Evolutionary conservation across 768 basidiomycete genomes (phyloP), one percentile per base, ranked within the genome.

Genomic region (Sporobolomyces roseus): DNA sequence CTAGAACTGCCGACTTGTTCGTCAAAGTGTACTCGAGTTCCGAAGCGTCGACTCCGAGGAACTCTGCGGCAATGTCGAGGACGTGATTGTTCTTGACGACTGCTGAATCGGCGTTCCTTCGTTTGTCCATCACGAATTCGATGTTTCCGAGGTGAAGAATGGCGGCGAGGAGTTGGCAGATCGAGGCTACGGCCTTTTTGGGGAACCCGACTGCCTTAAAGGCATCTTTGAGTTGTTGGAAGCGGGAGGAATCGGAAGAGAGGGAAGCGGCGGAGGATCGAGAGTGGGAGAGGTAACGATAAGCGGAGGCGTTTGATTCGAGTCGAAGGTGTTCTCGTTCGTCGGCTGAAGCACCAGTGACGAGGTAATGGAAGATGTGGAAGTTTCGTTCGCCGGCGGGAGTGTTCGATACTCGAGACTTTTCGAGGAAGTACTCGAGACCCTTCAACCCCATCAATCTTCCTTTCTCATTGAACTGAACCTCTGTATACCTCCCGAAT

Each of bases 81-180:
- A 87, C 79, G 59, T 96, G 92, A 8, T 81, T 82, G 74, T 97
- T 97, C 55, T 88, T 85, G 3, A 97, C 91, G 33, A 93, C 88
- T 19, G 96, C 93, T 1, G 91, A 91, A 71, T 96, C 94, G 76
- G 91, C 88, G 74, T 96, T 93, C 21, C 88, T 84, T 70, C 83
- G 81, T 14, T 88, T 84, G 78, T 94, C 93, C 68, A 89, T 83
- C 19, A 82, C 87, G 78, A 98, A 98, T 75, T 96, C 90, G 72
- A 99, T 84, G 76, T 98, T 94, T 33, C 96, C 94, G 30, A 98
- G 86, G 76, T 98, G 96, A 33, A 98, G 85, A 77, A 99, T 98
- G 48, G 92, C 90, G 17, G 96, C 93, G 61, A 97, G 79, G 55
- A 98, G 85, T 78, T 97, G 94, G 78, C 91, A 97, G 0, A 92